Conservation (phyloP, 805 yeast genomes). For the Zygotorulaspora chibaensis region DNA sequence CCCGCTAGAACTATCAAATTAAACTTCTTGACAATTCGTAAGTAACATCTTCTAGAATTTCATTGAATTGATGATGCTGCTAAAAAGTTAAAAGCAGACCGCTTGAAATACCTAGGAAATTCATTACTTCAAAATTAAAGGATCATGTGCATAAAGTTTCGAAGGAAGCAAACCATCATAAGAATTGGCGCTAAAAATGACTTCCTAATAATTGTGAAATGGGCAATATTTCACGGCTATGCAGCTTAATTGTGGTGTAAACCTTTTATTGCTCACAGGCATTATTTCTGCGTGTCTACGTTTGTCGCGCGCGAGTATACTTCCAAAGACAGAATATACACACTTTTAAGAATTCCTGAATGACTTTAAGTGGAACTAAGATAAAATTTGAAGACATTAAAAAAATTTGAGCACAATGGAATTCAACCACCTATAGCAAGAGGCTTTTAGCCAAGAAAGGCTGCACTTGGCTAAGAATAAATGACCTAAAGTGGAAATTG, state of each 20-base stretch:
- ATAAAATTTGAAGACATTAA: too few species aligned
- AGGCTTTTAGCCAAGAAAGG: too few species aligned
- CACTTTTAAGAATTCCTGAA: not conserved
- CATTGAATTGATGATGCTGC: not conserved
- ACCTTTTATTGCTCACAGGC: not conserved
- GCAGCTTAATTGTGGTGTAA: not conserved
- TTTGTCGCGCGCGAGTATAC: not conserved
- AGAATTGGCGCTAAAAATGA: not conserved
- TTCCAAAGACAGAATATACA: not conserved
- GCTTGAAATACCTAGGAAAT: not conserved
- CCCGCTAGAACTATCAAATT: too few species aligned
- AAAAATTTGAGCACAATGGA: too few species aligned
- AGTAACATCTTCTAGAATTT: too few species aligned
- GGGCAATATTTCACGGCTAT: not conserved
- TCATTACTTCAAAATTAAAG: too few species aligned
- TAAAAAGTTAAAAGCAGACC: not conserved
- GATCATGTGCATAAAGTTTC: not conserved
- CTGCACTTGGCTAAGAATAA: too few species aligned
- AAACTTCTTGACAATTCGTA: too few species aligned
- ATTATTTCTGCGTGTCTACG: not conserved
- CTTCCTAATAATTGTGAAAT: too few species aligned
- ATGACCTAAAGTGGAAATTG: too few species aligned
- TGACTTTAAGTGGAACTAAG: slow-evolving; percentile 32
- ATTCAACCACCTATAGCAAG: too few species aligned
- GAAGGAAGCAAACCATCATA: not conserved